Conservation (phyloP, 2,329 filamentous ascomycete species). For the Ophiostoma angusticollis region DNA sequence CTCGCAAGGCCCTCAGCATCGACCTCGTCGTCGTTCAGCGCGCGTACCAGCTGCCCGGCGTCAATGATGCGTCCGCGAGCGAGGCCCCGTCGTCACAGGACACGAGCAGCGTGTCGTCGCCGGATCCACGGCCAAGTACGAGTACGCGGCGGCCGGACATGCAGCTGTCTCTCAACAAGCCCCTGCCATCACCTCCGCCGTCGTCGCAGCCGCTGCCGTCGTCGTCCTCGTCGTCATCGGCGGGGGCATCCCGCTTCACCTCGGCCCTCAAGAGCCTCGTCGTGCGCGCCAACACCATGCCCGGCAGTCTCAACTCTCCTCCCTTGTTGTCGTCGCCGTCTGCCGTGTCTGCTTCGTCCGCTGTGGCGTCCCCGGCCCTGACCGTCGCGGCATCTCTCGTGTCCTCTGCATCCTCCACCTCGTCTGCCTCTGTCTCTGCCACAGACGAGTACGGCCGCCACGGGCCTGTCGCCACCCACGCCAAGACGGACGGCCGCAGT, state of each 20-base stretch:
- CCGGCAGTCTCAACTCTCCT: not conserved
- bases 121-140: no score
- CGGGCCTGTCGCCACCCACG: no score
- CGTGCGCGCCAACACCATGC: conserved; percentile 23
- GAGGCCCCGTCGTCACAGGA: no score
- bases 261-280: conserved; percentile 29
- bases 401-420: not conserved
- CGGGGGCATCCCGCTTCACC: conserved; percentile 13
- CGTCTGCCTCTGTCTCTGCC: conserved; percentile 19
- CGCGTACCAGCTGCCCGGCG: conserved; percentile 39
- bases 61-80: conserved; percentile 19
- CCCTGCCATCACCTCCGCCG: conserved; percentile 2
- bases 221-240: conserved; percentile 2
- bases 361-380: conserved; percentile 3
- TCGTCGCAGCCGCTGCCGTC: not conserved
- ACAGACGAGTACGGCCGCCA: not conserved
- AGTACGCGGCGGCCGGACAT: no score
- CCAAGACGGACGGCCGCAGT: no score
- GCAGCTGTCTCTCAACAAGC: no score
- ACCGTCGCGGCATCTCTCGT: not conserved
- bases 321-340: conserved; percentile 18
- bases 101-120: no score
- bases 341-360: conserved; percentile 17
- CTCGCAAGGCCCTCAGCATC: conserved; percentile 41
- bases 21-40: conserved; percentile 45